These are phyloP conservation scores for Candida awuae DNA, from an alignment of 805 yeast species.

Conservation along the genomic window DNA sequence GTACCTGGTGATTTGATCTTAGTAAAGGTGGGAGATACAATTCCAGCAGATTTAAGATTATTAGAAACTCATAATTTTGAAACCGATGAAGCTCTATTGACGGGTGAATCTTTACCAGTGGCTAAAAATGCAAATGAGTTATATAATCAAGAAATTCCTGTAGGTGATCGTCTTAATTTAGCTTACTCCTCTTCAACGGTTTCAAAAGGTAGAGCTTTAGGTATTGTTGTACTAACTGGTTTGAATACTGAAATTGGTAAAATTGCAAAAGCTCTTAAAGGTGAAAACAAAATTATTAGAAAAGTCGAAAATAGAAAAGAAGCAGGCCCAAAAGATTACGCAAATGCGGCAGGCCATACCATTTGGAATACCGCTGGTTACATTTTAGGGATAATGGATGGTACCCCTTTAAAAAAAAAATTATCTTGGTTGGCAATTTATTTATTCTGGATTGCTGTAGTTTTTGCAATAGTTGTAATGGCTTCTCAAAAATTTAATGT, in stretches of 20 bases:
- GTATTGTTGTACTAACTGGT: conserved; percentile 63
- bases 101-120: conserved; percentile 85
- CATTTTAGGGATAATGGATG: conserved; percentile 65
- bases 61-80: conserved; percentile 55
- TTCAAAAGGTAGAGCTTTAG: conserved; percentile 67
- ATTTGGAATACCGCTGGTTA: conserved; percentile 51
- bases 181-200: conserved; percentile 63
- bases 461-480: conserved; percentile 82
- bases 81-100: conserved; percentile 78
- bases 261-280: conserved; percentile 54
- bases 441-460: conserved; percentile 68
- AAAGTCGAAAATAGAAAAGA: conserved; percentile 36
- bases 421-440: conserved; percentile 69
- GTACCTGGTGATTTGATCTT: conserved; percentile 69
- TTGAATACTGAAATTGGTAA: conserved; percentile 65
- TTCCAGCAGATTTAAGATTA: conserved; percentile 67
- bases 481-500: conserved; percentile 71
- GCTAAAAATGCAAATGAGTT: conserved; percentile 40
- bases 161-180: conserved; percentile 69
- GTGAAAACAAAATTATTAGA: conserved; percentile 32
- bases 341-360: conserved; percentile 41
- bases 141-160: conserved; percentile 40
- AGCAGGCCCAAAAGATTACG: conserved; percentile 39
- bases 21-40: conserved; percentile 62
- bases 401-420: conserved; percentile 75